phyloP scores from a whole-genome alignment of 805 yeast genomes.

The Sugiyamaella marilandica region DNA sequence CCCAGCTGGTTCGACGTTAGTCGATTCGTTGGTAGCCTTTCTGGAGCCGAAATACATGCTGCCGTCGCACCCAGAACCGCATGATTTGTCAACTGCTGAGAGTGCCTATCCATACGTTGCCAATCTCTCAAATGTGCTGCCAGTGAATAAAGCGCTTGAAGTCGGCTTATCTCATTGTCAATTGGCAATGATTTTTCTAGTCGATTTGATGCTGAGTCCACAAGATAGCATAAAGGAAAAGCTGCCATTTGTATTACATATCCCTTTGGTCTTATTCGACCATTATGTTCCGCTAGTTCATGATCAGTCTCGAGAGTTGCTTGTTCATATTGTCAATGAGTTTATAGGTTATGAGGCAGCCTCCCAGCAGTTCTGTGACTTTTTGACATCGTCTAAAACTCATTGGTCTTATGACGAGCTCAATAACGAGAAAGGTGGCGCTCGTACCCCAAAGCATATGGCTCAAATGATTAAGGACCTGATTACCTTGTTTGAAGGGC shows the following conservation, averaged over 20 bases:
- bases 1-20: slow-evolving; percentile 49
- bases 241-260: slow-evolving; percentile 72
- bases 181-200: slow-evolving; percentile 75
- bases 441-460: slow-evolving; percentile 83
- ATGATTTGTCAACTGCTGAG: slow-evolving; percentile 33
- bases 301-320: slow-evolving; percentile 73
- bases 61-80: slow-evolving; percentile 50
- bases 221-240: slow-evolving; percentile 52
- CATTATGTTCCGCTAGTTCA: slow-evolving; percentile 82
- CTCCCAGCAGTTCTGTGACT: slow-evolving; percentile 11
- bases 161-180: slow-evolving; percentile 85
- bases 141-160: slow-evolving; percentile 50
- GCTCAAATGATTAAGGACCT: slow-evolving; percentile 50
- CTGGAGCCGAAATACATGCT: slow-evolving; percentile 85
- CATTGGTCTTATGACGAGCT: slow-evolving; percentile 88
- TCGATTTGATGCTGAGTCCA: slow-evolving; percentile 68
- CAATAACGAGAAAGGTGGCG: slow-evolving; percentile 68
- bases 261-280: slow-evolving; percentile 74
- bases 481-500: slow-evolving; percentile 7
- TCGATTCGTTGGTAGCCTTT: slow-evolving; percentile 59
- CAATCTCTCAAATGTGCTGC: slow-evolving; percentile 54
- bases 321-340: slow-evolving; percentile 67
- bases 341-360: slow-evolving; percentile 39
- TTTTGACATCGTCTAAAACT: slow-evolving; percentile 19
- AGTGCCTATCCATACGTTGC: slow-evolving; percentile 69